Evolutionary conservation across 108 stramenopile species (phyloP).

Genomic region (Cyclostephanos invisitatus): DNA sequence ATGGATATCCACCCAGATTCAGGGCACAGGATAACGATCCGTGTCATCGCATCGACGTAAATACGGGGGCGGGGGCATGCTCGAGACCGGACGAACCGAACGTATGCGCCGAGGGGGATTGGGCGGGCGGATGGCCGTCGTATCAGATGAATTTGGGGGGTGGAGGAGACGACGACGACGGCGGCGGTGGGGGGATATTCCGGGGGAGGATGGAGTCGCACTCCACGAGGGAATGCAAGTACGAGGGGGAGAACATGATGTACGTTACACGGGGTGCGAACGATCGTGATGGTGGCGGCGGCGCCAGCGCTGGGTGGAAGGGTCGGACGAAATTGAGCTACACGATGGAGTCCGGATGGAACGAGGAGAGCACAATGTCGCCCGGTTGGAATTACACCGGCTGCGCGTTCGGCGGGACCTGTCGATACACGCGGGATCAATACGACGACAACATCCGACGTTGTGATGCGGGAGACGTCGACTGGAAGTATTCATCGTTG

Average conservation of each 20-base stretch:
- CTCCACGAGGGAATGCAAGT: constrained; percentile 5
- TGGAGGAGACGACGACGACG: constrained; percentile 22
- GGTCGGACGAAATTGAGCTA: constrained; percentile 14
- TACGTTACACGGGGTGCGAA: too few species aligned
- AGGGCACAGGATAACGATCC: not conserved
- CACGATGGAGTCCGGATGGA: constrained; percentile 11
- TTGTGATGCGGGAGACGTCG: not conserved
- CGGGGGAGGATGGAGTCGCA: constrained; percentile 35
- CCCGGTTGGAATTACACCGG: constrained; percentile 26
- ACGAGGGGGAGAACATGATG: constrained; percentile 3
- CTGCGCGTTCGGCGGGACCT: constrained; percentile 11
- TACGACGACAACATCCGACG: constrained; percentile 11
- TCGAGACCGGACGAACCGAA: constrained; percentile 11
- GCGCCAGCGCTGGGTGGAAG: constrained; percentile 3
- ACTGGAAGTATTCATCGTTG: constrained; percentile 14
- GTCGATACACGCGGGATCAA: constrained; percentile 11
- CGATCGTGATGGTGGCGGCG: not conserved
- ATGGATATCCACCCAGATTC: constrained; percentile 14
- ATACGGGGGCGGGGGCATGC: not conserved
- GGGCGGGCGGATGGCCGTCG: constrained; percentile 21
- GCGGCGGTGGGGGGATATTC: constrained; percentile 13
- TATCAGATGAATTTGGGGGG: constrained; percentile 22
- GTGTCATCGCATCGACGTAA: constrained; percentile 8
- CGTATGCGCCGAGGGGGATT: constrained; percentile 31
- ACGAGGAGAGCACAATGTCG: not conserved